Base-by-base conservation (phyloP, 2,329 filamentous ascomycete species). In the Biscogniauxia marginata region DNA sequence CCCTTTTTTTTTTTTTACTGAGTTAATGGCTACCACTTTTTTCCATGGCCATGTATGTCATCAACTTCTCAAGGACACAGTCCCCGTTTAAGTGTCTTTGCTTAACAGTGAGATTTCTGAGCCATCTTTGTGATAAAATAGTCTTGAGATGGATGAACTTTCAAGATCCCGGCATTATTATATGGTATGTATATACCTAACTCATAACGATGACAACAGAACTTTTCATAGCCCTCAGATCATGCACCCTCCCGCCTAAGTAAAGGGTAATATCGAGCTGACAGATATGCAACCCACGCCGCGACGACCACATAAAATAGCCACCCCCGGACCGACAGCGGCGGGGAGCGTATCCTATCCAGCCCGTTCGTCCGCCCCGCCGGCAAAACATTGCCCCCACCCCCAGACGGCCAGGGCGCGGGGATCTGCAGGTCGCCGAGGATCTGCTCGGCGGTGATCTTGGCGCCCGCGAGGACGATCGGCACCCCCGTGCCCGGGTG, bases 401-500 rank as follows among this genome's bases (percentile, higher is more conserved):
- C n/a, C 24, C 39, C 9, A 59, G 59, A 46, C 58, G 59, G 2
- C 50, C 73, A 75, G 5, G 71, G 67, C 7, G 69, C 63, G 23
- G 46, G 19, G 53, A 73, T 19, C 1, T 65, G 55, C 18, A 68
- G 52, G 50, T 76, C 74, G 5, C 62, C 67, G 21, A 79, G 64
- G 18, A 79, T 73, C 68, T 79, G 75, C 63, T 78, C 76, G 1
- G 73, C 63, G 9, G 76, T 77, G 55, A 91, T 78, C 69, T 85
- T 88, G 7, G 85, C 84, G 0, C 88, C 88, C 0, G 87, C 87
- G 8, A 91, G 73, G 22, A 87, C 85, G 54, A 91, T 89, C 3
- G 89, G 89, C 19, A 91, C 88, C 0, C 88, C 88, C 0, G 88
- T 91, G 1, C 89, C 89, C 0, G 89, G 88, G 74, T 92, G 88